Percentiles rank a stretch among this genome's conserved stretches.
These are phyloP conservation scores for Sphaerulina populicola DNA, from an alignment of 2,329 filamentous ascomycete species.

Conservation along the genomic window DNA sequence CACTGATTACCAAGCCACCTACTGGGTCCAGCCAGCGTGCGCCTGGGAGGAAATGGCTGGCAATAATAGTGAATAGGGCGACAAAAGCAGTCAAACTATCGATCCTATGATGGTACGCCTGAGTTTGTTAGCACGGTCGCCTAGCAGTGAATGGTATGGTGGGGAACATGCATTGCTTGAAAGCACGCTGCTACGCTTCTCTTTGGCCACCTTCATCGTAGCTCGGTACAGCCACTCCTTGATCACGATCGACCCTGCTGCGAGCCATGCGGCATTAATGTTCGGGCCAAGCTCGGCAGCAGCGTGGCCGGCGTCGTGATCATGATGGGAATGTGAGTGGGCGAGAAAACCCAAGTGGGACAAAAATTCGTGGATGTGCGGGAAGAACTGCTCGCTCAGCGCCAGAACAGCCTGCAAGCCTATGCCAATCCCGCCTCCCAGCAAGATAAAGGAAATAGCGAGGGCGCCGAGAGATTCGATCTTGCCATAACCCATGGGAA, in stretches of 20 bases:
- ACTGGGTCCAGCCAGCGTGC: slow-evolving; percentile 92
- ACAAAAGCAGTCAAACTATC: slow-evolving; percentile 94
- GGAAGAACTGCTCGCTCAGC: slow-evolving; percentile 47
- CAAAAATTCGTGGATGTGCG: slow-evolving; percentile 38
- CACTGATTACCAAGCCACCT: slow-evolving; percentile 81
- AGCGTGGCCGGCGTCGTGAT: slow-evolving; percentile 53
- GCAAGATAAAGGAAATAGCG: slow-evolving; percentile 83
- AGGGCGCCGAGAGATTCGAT: slow-evolving; percentile 92
- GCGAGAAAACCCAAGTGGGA: slow-evolving; percentile 39
- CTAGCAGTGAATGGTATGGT: background rate
- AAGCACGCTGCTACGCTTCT: slow-evolving; percentile 90
- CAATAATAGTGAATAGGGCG: slow-evolving; percentile 78
- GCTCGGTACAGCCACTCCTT: slow-evolving; percentile 98
- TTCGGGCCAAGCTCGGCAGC: slow-evolving; percentile 60
- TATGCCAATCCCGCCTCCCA: slow-evolving; percentile 87
- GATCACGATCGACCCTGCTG: slow-evolving; percentile 76
- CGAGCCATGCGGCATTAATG: slow-evolving; percentile 90
- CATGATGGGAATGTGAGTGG: slow-evolving; percentile 54
- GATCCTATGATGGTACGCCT: slow-evolving; percentile 79
- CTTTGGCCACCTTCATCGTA: slow-evolving; percentile 92
- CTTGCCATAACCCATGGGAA: slow-evolving; percentile 91
- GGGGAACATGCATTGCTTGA: slow-evolving; percentile 62
- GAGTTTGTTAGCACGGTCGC: slow-evolving; percentile 1
- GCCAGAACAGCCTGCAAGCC: slow-evolving; percentile 57
- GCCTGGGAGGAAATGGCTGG: slow-evolving; percentile 75